Base-by-base conservation (phyloP, 1,284 basidiomycete genomes). In the Caloboletus inedulis region DNA sequence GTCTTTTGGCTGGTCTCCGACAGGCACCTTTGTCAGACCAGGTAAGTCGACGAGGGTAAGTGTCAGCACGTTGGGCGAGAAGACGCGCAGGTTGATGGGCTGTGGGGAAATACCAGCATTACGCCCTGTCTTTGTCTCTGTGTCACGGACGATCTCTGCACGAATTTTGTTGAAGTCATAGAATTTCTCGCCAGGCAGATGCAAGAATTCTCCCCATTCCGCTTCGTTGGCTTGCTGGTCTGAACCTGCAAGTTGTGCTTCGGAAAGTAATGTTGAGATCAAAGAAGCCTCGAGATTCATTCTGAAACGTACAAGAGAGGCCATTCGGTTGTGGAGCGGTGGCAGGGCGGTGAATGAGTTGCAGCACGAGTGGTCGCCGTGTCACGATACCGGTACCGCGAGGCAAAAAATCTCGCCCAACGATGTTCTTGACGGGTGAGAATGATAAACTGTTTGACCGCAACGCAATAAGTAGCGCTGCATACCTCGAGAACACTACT, bases 201-300 rank as follows among this genome's bases (percentile, higher is more conserved):
- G 94, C 41, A 98, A 76, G 78, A 99, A 99, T 75, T 99, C 96
- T 67, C 95, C 96, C 96, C 96, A 99, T 74, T 98, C 96, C 64
- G 97, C 85, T 54, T 85, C 77, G 70, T 94, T 97, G 68, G 87
- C 90, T 45, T 80, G 77, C 59, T 87, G 79, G 71, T 88, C 85
- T 33, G 69, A 61, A 36, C 77, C 79, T 52, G 77, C 77, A 56
- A 72, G 69, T 72, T 76, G 70, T 54, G 72, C 74, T 78, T 68
- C 23, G 52, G 53, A 56, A 44, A 7, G 23, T 14, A 27, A 27
- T 6, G 37, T 31, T 53, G 30, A 58, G 51, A 43, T 43, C 34
- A 50, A 51, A 23, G 43, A 50, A 50, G 35, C 37, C 33, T 35
- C 50, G 16, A 29, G 42, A 27, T 42, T 44, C 23, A 43, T 34